phyloP scores from a whole-genome alignment of 768 basidiomycete genomes.

The Boletus sp. region DNA sequence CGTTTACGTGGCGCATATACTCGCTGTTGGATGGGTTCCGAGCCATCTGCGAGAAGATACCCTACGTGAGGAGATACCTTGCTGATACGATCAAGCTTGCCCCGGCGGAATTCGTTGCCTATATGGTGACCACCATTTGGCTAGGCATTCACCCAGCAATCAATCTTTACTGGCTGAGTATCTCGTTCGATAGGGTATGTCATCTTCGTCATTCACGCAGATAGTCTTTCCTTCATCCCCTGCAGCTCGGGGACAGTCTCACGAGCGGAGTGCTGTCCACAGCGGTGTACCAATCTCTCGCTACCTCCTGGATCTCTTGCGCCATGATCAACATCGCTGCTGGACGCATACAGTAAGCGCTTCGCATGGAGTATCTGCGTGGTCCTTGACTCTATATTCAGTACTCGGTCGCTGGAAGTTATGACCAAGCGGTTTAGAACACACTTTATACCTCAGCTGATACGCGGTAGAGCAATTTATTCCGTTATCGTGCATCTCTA shows the following conservation, averaged over 20 bases:
- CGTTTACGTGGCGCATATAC: neutral
- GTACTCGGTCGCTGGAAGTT: constrained; percentile 14
- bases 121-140: constrained; percentile 32
- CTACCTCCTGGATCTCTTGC: constrained; percentile 28
- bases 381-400: constrained; percentile 8
- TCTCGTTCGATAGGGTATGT: constrained; percentile 28
- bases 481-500: neutral
- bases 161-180: constrained; percentile 33
- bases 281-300: constrained; percentile 17
- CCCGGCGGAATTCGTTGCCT: constrained; percentile 15
- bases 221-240: neutral
- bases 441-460: constrained; percentile 39
- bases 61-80: constrained; percentile 6
- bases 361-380: neutral
- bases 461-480: constrained; percentile 28
- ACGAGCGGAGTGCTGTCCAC: neutral
- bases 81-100: constrained; percentile 22
- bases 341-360: constrained; percentile 20
- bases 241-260: constrained; percentile 15
- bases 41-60: neutral
- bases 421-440: constrained; percentile 34
- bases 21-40: neutral
- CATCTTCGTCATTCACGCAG: neutral
- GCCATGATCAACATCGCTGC: constrained; percentile 22
- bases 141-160: constrained; percentile 31